These are phyloP conservation scores for Arthroderma uncinatum DNA, from an alignment of 2,329 filamentous ascomycete genomes.

Conservation along the genomic window DNA sequence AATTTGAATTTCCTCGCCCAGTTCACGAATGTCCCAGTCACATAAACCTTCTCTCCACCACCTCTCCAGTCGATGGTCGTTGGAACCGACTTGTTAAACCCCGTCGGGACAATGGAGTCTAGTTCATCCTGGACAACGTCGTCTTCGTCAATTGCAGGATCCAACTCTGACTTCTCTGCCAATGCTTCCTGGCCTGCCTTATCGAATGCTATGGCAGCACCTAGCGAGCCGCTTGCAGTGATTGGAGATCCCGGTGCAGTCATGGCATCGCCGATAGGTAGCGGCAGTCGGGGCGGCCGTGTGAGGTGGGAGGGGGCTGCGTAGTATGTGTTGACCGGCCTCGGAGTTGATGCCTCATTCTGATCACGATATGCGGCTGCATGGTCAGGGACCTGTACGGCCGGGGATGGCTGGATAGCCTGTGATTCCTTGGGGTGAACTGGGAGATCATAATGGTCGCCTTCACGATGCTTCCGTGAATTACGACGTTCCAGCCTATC, in stretches of 20 bases:
- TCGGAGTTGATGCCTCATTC: constrained; percentile 22
- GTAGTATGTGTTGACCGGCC: constrained; percentile 40
- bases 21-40: constrained; percentile 93
- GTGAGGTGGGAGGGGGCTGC: constrained; percentile 33
- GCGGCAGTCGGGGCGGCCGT: constrained; percentile 71
- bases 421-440: background rate
- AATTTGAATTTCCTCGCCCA: constrained; percentile 93
- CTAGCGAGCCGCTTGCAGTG: constrained; percentile 51
- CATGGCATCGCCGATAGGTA: constrained; percentile 86
- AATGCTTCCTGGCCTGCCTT: constrained; percentile 34
- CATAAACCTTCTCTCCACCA: constrained; percentile 80
- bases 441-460: background rate
- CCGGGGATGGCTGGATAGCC: constrained; percentile 25
- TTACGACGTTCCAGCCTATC: constrained; percentile 20
- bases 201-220: constrained; percentile 31
- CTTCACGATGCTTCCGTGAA: constrained; percentile 15
- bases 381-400: constrained; percentile 28
- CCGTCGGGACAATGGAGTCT: constrained; percentile 45
- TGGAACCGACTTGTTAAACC: constrained; percentile 66
- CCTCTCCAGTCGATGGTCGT: constrained; percentile 77
- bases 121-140: constrained; percentile 65
- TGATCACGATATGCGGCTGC: constrained; percentile 9
- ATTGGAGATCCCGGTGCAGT: constrained; percentile 86
- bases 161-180: constrained; percentile 45
- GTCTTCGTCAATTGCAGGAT: constrained; percentile 56